Evolutionary conservation across 2,329 filamentous ascomycete species (phyloP).

Genomic region (Tolypocladium pustulatum): DNA sequence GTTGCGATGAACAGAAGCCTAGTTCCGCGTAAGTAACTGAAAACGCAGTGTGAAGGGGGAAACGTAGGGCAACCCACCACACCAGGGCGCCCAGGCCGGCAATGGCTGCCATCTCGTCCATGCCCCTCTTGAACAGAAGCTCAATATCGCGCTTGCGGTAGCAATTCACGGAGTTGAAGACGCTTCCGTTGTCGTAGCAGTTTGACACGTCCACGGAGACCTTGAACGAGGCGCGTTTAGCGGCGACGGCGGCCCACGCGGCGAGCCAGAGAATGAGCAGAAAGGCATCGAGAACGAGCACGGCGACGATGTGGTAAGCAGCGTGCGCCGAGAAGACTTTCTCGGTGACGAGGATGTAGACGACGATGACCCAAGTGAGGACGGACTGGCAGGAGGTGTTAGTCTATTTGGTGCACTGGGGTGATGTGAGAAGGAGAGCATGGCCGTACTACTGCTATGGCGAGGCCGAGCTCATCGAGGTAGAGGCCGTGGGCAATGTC

Average conservation of each 20-base stretch:
- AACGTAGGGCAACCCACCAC: conserved; percentile 20
- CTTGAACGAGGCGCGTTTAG: conserved; percentile 24
- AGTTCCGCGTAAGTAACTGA: neutral
- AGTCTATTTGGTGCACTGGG: neutral
- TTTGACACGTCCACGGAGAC: conserved; percentile 17
- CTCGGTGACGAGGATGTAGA: conserved; percentile 31
- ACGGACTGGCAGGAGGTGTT: conserved; percentile 21
- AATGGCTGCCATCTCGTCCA: conserved; percentile 25
- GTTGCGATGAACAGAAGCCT: conserved; percentile 28
- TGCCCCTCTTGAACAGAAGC: conserved; percentile 16
- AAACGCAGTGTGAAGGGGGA: no score
- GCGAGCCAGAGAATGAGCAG: conserved; percentile 38
- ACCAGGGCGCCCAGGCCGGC: conserved; percentile 33
- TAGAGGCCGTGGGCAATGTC: conserved; percentile 29
- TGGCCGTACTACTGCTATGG: conserved; percentile 26
- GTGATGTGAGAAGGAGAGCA: conserved; percentile 1
- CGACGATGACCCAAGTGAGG: conserved; percentile 33
- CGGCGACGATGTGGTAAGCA: conserved; percentile 33
- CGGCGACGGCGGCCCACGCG: conserved; percentile 29
- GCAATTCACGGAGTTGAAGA: conserved; percentile 27
- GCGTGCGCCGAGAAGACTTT: conserved; percentile 21
- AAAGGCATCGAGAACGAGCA: conserved; percentile 31
- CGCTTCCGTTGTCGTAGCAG: conserved; percentile 26
- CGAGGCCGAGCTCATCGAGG: conserved; percentile 27
- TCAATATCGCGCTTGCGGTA: conserved; percentile 13